Conservation (phyloP, 352 stramenopile species). For the Phytophthora macrochlamydospora region DNA sequence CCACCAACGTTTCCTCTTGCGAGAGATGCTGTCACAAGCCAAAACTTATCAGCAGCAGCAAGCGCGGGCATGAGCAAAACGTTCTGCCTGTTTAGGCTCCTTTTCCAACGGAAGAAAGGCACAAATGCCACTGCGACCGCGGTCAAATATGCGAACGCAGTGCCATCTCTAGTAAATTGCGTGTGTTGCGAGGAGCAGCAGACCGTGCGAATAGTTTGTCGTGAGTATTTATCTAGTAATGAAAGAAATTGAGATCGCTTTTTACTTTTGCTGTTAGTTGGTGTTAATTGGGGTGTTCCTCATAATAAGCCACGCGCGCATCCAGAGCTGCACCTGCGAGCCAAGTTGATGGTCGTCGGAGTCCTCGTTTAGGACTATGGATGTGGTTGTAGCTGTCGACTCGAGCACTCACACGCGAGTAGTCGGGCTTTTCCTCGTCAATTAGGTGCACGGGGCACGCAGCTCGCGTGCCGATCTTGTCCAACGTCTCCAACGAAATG, state of each 20-base stretch:
- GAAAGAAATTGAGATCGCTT: conserved; percentile 3
- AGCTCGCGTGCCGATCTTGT: conserved; percentile 78
- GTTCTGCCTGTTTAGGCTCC: conserved; percentile 11
- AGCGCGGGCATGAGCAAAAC: conserved; percentile 12
- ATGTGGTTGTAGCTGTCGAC: conserved; percentile 72
- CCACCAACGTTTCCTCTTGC: conserved; percentile 61
- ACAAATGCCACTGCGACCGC: conserved; percentile 11
- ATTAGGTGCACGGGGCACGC: conserved; percentile 74
- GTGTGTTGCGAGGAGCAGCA: conserved; percentile 24
- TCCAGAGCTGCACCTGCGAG: conserved; percentile 40
- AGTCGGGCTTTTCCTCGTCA: conserved; percentile 56
- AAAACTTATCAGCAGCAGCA: conserved; percentile 45
- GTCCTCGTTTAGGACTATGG: conserved; percentile 43
- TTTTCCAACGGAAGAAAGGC: conserved; percentile 34
- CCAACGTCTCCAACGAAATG: conserved; percentile 69
- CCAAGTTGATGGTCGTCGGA: conserved; percentile 65
- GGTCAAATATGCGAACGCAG: conserved; percentile 13
- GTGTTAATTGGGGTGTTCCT: conserved; percentile 6
- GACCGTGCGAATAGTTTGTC: conserved; percentile 23
- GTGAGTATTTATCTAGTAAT: conserved; percentile 37
- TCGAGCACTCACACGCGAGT: conserved; percentile 53
- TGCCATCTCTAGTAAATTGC: conserved; percentile 20
- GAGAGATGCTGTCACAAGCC: conserved; percentile 71
- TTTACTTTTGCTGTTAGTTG: neutral
- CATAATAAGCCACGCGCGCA: conserved; percentile 27